Conservation (phyloP, 805 yeast genomes). For the Saturnispora quitensis region DNA sequence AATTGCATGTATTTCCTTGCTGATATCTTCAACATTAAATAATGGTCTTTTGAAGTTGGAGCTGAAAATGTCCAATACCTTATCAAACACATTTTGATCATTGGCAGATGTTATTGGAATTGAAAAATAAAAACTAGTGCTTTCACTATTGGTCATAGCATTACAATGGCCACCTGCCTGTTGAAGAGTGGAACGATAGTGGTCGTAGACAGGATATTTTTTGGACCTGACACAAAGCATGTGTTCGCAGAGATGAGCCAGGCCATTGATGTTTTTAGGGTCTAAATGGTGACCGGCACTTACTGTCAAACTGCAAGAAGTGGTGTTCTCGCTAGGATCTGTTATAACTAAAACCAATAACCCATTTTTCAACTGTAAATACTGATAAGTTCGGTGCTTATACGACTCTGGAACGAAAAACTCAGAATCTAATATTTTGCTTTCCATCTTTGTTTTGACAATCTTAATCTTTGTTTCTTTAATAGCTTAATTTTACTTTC, state of each 20-base stretch:
- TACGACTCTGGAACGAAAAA: slow-evolving; percentile 13
- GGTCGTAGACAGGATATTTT: slow-evolving; percentile 39
- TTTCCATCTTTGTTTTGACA: background rate
- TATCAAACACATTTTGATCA: slow-evolving; percentile 32
- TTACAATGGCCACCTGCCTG: slow-evolving; percentile 49
- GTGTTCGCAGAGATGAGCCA: slow-evolving; percentile 90
- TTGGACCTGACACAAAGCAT: slow-evolving; percentile 51
- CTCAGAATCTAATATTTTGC: background rate
- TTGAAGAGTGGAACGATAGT: slow-evolving; percentile 35
- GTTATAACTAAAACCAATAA: slow-evolving; percentile 59
- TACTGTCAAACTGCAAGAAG: slow-evolving; percentile 66
- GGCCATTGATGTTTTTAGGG: slow-evolving; percentile 59
- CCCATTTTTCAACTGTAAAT: slow-evolving; percentile 56
- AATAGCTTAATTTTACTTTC: no score
- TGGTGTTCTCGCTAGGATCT: slow-evolving; percentile 57
- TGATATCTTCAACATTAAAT: slow-evolving; percentile 34
- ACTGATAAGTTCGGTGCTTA: slow-evolving; percentile 32
- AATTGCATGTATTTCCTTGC: slow-evolving; percentile 49
- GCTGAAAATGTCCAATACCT: slow-evolving; percentile 40
- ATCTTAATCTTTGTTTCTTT: background rate
- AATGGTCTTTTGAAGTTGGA: slow-evolving; percentile 43
- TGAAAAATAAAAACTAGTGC: slow-evolving; percentile 55
- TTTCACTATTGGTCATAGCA: slow-evolving; percentile 64
- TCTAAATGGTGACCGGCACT: slow-evolving; percentile 78
- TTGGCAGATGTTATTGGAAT: slow-evolving; percentile 33